Conservation (phyloP, 139 green algal genomes). For the Chlamydomonas schloesseri region DNA sequence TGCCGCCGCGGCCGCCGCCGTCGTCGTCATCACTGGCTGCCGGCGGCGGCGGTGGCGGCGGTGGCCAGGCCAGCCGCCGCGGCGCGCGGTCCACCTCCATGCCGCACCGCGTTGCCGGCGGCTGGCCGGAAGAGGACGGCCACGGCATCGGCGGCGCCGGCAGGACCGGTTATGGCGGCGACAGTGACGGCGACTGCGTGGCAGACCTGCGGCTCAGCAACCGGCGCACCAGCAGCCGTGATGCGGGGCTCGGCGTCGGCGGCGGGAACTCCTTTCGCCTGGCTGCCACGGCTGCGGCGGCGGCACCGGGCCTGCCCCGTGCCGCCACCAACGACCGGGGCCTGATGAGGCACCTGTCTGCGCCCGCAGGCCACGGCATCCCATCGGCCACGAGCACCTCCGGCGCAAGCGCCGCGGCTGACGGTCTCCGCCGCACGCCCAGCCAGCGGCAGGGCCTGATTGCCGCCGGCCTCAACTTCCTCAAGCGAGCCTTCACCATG, state of each 20-base stretch:
- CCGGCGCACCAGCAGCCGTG: no score
- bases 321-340: no score
- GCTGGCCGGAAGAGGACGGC: neutral
- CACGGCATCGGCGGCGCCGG: no score
- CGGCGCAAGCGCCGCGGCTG: neutral
- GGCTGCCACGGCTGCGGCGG: neutral
- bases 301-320: no score
- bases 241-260: neutral
- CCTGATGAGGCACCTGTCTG: slow-evolving; percentile 19
- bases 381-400: neutral
- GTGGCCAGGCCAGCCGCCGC: no score
- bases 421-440: neutral
- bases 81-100: no score
- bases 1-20: neutral
- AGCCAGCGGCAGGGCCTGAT: neutral
- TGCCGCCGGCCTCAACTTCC: neutral
- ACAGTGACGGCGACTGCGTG: neutral
- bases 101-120: neutral
- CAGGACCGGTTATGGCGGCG: no score
- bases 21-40: neutral
- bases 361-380: neutral
- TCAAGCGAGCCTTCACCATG: slow-evolving; percentile 20
- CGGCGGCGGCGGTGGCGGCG: no score
- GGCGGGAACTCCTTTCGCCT: neutral
- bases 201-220: neutral